Base-by-base conservation (phyloP, 2,329 filamentous ascomycete species). In the Aspergillus sp. region DNA sequence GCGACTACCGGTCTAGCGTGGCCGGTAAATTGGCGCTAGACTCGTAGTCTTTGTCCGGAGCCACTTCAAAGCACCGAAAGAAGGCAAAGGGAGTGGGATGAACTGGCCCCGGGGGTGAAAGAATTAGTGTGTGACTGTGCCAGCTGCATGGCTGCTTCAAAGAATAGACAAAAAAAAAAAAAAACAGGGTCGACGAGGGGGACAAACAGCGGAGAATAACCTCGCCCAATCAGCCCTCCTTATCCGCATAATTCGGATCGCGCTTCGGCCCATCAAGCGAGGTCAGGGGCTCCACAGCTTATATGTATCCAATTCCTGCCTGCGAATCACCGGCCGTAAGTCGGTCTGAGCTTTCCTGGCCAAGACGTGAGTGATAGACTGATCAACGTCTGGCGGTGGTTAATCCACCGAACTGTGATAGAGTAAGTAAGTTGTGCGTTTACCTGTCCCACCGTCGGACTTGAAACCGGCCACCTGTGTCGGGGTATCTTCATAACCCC, bases 241-340 rank as follows among this genome's bases (percentile, higher is more conserved):
- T 41, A 30, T 32, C 10, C 32, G 47, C 47, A n/a, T 25, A 45
- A 30, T 30, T 30, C 28, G 28, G 28, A 30, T 30, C 28, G 28
- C 9, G 28, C 28, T 45, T 38, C 36, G 49, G 25, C 41, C 19
- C 32, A 57, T 32, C 57, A 59, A 36, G 19, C 54, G 32, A 45
- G 28, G 36, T 23, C 48, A 47, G 58, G 61, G 32, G 32, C 61
- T 58, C 61, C 61, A 63, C 61, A 58, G 54, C 51, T 28, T 61
- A 57, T 59, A 63, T 63, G 62, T 61, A 63, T 63, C 62, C 48
- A 61, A 55, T 58, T 55, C 25, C 56, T 38, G 23, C n/a, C 48
- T 61, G 52, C 59, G 61, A 57, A 48, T 54, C 51, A 57, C 39
- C 39, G 55, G 19, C 52, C 59, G 51, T 59, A 43, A 56, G 55